Percentiles rank a stretch among this genome's conserved stretches.
phyloP scores from a whole-genome alignment of 495 filamentous ascomycete species.

The Evernia prunastri region DNA sequence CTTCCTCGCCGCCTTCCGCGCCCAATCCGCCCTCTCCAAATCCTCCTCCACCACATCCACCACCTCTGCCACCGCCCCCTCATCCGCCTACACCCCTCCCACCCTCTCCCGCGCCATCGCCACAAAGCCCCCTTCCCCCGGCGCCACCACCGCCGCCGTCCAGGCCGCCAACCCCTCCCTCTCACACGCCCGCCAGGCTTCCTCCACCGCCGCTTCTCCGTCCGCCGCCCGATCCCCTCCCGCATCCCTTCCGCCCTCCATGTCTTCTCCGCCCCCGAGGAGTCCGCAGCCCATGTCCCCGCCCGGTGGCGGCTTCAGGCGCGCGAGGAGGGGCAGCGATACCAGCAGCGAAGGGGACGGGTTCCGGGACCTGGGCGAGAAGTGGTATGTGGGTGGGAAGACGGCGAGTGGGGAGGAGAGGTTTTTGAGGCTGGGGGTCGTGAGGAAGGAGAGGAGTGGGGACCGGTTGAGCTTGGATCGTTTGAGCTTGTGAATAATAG shows the following conservation, averaged over 20 bases:
- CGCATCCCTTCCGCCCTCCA: constrained; percentile 39
- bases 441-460: constrained; percentile 51
- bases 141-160: constrained; percentile 37
- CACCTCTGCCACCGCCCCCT: constrained; percentile 24
- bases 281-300: background rate
- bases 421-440: constrained; percentile 69
- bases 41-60: constrained; percentile 23
- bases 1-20: constrained; percentile 79
- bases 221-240: constrained; percentile 29
- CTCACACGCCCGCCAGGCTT: constrained; percentile 31
- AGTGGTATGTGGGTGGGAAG: constrained; percentile 83
- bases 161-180: constrained; percentile 33
- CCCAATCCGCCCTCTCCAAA: constrained; percentile 40
- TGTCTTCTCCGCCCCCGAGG: constrained; percentile 22
- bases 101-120: constrained; percentile 31
- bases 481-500: constrained; percentile 47
- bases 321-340: constrained; percentile 67
- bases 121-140: constrained; percentile 20
- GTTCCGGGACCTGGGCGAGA: constrained; percentile 74
- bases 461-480: constrained; percentile 56
- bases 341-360: constrained; percentile 63
- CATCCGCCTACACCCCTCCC: constrained; percentile 13
- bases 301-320: constrained; percentile 18
- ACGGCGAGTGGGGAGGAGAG: constrained; percentile 81
- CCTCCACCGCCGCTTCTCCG: constrained; percentile 15